Evolutionary conservation across 2,329 filamentous ascomycete species (phyloP).

Genomic region (Gliomastix tumulicola): DNA sequence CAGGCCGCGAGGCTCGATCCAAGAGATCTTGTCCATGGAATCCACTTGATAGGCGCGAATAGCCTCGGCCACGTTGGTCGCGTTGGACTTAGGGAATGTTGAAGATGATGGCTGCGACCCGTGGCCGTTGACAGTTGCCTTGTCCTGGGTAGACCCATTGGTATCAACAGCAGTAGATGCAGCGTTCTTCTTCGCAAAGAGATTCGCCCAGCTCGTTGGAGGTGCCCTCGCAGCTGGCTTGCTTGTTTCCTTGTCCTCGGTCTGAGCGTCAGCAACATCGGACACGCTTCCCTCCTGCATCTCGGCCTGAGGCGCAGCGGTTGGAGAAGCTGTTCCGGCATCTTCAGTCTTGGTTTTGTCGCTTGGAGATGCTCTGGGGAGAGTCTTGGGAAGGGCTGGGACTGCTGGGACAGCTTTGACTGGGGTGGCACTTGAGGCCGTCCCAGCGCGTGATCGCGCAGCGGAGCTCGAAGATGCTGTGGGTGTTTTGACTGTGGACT

Average conservation of each 20-base stretch:
- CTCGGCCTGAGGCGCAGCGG: no score
- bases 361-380: no score
- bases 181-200: constrained; percentile 23
- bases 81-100: constrained; percentile 36
- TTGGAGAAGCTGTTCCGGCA: no score
- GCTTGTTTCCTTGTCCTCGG: constrained; percentile 13
- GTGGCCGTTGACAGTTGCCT: constrained; percentile 17
- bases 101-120: constrained; percentile 6
- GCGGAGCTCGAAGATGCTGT: no score
- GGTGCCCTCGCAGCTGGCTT: constrained; percentile 18
- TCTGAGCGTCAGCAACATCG: constrained; percentile 12
- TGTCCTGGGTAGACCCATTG: constrained; percentile 16
- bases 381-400: constrained; percentile 40
- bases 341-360: no score
- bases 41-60: constrained; percentile 66
- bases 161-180: constrained; percentile 7
- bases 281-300: no score
- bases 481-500: no score
- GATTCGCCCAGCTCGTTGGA: constrained; percentile 31
- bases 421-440: no score
- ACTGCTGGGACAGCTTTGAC: constrained; percentile 40
- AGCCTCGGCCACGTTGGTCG: constrained; percentile 66
- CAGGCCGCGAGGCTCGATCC: constrained; percentile 86
- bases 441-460: no score
- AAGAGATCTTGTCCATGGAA: constrained; percentile 60